Evolutionary conservation across 139 green algal genomes (phyloP).

Genomic region (Chlorella ohadii): DNA sequence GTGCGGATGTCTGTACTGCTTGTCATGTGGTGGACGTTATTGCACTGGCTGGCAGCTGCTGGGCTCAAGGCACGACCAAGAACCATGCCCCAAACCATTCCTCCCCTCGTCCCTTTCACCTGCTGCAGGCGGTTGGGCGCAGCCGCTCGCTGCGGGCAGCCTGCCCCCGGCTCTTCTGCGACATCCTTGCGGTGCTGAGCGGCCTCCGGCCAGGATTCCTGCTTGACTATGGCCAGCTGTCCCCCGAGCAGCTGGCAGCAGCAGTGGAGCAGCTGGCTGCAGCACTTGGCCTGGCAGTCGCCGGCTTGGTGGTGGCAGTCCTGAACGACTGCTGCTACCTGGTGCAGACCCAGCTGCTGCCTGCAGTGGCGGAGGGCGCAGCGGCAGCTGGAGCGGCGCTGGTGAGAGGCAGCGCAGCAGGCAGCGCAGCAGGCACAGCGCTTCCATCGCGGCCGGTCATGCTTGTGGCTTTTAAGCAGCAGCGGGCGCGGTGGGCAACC

Average conservation of each 20-base stretch:
- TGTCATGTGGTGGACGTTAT: background rate
- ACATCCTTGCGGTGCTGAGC: conserved; percentile 57
- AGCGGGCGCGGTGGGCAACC: conserved; percentile 31
- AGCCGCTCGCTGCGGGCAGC: conserved; percentile 7
- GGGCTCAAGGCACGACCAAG: background rate
- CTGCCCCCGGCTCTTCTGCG: conserved; percentile 22
- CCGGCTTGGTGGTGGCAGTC: conserved; percentile 17
- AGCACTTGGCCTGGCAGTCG: background rate
- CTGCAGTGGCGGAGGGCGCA: background rate
- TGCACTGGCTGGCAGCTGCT: too few relatives aligned
- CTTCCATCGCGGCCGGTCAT: background rate
- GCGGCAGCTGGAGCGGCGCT: background rate
- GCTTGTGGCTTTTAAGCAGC: conserved; percentile 18
- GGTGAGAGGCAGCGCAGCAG: background rate
- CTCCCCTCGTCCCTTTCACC: background rate
- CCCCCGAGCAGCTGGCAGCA: conserved; percentile 1
- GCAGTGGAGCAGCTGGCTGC: background rate
- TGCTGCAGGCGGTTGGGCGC: background rate
- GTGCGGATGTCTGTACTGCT: background rate
- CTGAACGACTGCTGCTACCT: conserved; percentile 58
- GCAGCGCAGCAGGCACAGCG: background rate
- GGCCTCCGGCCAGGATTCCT: conserved; percentile 59
- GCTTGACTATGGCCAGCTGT: conserved; percentile 58
- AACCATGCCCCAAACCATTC: background rate
- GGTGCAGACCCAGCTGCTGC: conserved; percentile 33